phyloP scores from a whole-genome alignment of 108 stramenopile genomes.

The Nitzschia sp. region DNA sequence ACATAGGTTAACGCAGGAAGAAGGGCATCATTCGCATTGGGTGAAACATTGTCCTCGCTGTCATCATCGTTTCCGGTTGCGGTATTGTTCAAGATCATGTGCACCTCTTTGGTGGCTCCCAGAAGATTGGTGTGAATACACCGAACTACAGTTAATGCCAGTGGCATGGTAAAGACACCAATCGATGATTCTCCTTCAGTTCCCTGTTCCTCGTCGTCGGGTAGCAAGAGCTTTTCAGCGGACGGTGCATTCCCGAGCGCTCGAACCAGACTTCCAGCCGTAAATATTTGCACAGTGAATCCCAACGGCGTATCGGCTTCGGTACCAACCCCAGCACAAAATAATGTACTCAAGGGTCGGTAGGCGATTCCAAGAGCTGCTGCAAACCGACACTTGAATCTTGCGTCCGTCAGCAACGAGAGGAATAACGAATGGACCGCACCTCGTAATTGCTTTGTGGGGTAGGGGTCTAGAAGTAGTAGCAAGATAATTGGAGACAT shows the following conservation, averaged over 20 bases:
- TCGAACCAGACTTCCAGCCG: constrained; percentile 83
- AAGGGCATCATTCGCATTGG: constrained; percentile 28
- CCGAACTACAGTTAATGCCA: constrained; percentile 75
- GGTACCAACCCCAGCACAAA: constrained; percentile 89
- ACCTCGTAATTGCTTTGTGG: constrained; percentile 80
- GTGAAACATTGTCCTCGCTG: constrained; percentile 17
- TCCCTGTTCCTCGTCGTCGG: constrained; percentile 46
- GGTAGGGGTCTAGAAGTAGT: constrained; percentile 86
- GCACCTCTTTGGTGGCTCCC: constrained; percentile 80
- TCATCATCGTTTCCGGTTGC: constrained; percentile 42
- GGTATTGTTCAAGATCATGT: constrained; percentile 60
- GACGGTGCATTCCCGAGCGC: constrained; percentile 76
- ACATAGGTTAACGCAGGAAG: constrained; percentile 70
- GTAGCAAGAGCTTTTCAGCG: constrained; percentile 62
- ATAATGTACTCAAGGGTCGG: constrained; percentile 77
- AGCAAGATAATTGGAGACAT: constrained; percentile 68
- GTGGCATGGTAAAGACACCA: constrained; percentile 69
- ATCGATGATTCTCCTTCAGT: constrained; percentile 42
- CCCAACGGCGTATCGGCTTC: constrained; percentile 83
- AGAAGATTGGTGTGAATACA: constrained; percentile 85
- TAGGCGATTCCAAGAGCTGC: constrained; percentile 87
- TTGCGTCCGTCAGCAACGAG: constrained; percentile 74
- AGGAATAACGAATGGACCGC: constrained; percentile 74
- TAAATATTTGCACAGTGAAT: constrained; percentile 92
- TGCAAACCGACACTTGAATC: constrained; percentile 85